Evolutionary conservation across 441 rosid genomes (phyloP).

Genomic region (Mallotus japonicus): DNA sequence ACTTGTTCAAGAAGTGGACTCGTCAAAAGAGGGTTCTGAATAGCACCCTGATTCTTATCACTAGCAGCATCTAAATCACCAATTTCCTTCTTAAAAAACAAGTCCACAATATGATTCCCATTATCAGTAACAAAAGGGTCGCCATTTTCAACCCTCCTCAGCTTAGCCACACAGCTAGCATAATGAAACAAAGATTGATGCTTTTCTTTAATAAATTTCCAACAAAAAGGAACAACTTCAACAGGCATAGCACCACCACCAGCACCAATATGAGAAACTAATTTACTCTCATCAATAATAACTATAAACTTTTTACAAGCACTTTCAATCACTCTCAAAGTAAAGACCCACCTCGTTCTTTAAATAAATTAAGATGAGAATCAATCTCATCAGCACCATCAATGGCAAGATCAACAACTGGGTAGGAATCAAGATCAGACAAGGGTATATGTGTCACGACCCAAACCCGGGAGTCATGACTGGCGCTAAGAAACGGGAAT

Average conservation of each 20-base stretch:
- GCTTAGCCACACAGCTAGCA: constrained; percentile 58
- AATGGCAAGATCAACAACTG: too few relatives aligned
- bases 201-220: constrained; percentile 63
- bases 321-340: constrained; percentile 85
- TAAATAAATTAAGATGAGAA: too few relatives aligned
- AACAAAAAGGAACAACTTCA: constrained; percentile 78
- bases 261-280: constrained; percentile 62
- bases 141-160: constrained; percentile 38
- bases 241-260: constrained; percentile 86
- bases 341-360: too few relatives aligned
- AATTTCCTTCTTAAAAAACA: constrained; percentile 63
- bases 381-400: too few relatives aligned
- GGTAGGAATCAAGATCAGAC: too few relatives aligned
- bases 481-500: too few relatives aligned
- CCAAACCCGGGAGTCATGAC: too few relatives aligned
- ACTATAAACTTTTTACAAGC: constrained; percentile 72
- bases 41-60: constrained; percentile 55
- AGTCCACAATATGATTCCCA: constrained; percentile 72
- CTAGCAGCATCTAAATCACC: constrained; percentile 74
- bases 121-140: constrained; percentile 79
- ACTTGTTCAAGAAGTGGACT: constrained; percentile 44
- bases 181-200: constrained; percentile 47
- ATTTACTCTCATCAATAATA: constrained; percentile 69
- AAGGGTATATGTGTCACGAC: too few relatives aligned
- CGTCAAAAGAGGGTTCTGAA: constrained; percentile 34